A percentile compares a stretch with the other conserved stretches of the same genome.
Conservation (phyloP, 108 stramenopile species). For the Pseudonitzschia pungens region DNA sequence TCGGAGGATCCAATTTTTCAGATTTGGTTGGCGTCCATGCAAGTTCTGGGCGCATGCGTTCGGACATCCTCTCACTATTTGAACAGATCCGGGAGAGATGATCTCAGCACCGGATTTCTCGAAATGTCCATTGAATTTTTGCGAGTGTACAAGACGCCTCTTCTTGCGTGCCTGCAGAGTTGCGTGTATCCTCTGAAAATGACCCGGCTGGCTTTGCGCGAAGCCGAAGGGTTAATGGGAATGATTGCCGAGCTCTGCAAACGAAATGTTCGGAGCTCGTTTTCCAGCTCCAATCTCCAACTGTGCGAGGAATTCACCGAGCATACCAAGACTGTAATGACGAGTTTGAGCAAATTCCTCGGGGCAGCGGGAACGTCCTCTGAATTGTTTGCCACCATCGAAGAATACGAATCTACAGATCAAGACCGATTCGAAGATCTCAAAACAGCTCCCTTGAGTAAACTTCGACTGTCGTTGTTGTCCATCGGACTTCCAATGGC, state of each 20-base stretch:
- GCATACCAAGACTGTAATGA: slow-evolving; percentile 16
- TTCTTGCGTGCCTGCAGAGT: slow-evolving; percentile 21
- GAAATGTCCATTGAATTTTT: slow-evolving; percentile 34
- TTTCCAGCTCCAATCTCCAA: slow-evolving; percentile 5
- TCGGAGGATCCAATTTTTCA: slow-evolving; percentile 30
- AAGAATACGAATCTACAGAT: slow-evolving; percentile 35
- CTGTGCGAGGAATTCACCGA: slow-evolving; percentile 25
- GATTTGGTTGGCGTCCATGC: slow-evolving; percentile 42
- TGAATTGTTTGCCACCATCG: slow-evolving; percentile 56
- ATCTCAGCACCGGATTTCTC: slow-evolving; percentile 14
- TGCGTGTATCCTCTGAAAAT: slow-evolving; percentile 21
- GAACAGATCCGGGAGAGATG: neutral
- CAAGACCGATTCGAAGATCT: slow-evolving; percentile 16
- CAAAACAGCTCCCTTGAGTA: neutral
- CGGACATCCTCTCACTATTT: slow-evolving; percentile 15
- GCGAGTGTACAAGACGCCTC: slow-evolving; percentile 14
- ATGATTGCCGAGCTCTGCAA: slow-evolving; percentile 33
- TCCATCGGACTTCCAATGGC: slow-evolving; percentile 53
- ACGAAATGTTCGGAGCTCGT: slow-evolving; percentile 14
- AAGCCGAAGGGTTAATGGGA: slow-evolving; percentile 27
- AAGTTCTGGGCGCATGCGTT: slow-evolving; percentile 24
- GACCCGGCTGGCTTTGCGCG: slow-evolving; percentile 27
- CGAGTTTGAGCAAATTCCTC: slow-evolving; percentile 41
- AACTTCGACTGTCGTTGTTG: slow-evolving; percentile 14
- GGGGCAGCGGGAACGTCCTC: slow-evolving; percentile 66